phyloP scores from a whole-genome alignment of 2,329 filamentous ascomycete species.

The Fusarium hainanense region DNA sequence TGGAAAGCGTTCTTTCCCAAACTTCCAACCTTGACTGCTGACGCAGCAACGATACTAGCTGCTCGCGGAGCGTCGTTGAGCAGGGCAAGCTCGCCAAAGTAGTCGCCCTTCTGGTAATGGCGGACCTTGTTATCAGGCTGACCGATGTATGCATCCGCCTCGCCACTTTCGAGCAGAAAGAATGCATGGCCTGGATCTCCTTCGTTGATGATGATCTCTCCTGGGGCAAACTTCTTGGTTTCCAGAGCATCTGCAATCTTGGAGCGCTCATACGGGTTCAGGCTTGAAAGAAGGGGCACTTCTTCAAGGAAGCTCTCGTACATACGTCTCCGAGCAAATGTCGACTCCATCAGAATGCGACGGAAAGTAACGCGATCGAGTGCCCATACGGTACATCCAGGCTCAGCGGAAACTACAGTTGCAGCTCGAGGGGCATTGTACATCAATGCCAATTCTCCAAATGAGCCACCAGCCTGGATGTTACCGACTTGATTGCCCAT shows the following conservation, averaged over 20 bases:
- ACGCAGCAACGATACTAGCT: slow-evolving; percentile 84
- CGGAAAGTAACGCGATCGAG: slow-evolving; percentile 96
- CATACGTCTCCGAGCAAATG: slow-evolving; percentile 94
- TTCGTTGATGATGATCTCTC: slow-evolving; percentile 87
- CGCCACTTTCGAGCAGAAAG: slow-evolving; percentile 87
- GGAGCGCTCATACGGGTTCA: slow-evolving; percentile 92
- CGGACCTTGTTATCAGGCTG: slow-evolving; percentile 77
- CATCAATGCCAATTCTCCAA: slow-evolving; percentile 97
- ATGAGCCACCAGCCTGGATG: slow-evolving; percentile 89
- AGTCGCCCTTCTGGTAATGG: slow-evolving; percentile 89
- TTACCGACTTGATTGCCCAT: slow-evolving; percentile 84
- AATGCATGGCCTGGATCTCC: slow-evolving; percentile 93
- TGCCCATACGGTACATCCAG: slow-evolving; percentile 87
- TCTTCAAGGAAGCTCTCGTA: slow-evolving; percentile 97
- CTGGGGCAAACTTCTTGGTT: slow-evolving; percentile 83
- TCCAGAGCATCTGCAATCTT: slow-evolving; percentile 98
- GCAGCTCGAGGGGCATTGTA: slow-evolving; percentile 97
- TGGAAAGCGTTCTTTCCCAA: slow-evolving; percentile 96
- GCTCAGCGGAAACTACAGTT: slow-evolving; percentile 86
- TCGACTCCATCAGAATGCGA: slow-evolving; percentile 97
- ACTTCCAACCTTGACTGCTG: slow-evolving; percentile 91
- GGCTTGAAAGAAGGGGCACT: slow-evolving; percentile 82
- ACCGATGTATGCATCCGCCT: slow-evolving; percentile 88
- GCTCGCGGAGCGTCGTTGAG: slow-evolving; percentile 94
- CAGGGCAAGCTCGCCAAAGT: slow-evolving; percentile 94